phyloP scores from a whole-genome alignment of 768 basidiomycete species.

The Trametes punicea region DNA sequence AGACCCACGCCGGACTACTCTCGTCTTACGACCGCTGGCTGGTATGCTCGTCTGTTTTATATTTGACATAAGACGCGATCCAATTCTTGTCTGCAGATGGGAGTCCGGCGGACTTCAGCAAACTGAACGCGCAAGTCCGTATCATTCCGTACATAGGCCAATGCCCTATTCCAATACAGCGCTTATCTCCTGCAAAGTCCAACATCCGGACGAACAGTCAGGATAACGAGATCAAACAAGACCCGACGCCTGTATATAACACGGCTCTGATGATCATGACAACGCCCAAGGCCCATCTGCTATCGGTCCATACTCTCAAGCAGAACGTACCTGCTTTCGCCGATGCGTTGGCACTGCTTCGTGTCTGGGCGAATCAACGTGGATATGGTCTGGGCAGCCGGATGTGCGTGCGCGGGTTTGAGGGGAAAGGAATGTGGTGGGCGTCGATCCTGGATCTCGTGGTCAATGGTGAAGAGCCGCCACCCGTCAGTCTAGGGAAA shows the following conservation, averaged over 20 bases:
- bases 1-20: slow-evolving; percentile 63
- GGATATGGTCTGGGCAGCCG: slow-evolving; percentile 63
- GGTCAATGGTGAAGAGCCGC: slow-evolving; percentile 63
- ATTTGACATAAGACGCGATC: not conserved
- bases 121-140: slow-evolving; percentile 66
- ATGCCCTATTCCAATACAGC: slow-evolving; percentile 62
- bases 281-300: slow-evolving; percentile 46
- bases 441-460: slow-evolving; percentile 55
- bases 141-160: slow-evolving; percentile 67
- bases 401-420: slow-evolving; percentile 67
- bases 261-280: slow-evolving; percentile 56
- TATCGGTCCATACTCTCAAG: slow-evolving; percentile 44
- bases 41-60: not conserved
- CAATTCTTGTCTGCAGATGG: slow-evolving; percentile 37
- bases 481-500: slow-evolving; percentile 26
- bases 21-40: slow-evolving; percentile 62
- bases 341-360: slow-evolving; percentile 74
- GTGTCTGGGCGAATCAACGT: slow-evolving; percentile 88
- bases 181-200: slow-evolving; percentile 70
- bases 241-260: slow-evolving; percentile 76
- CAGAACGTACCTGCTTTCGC: slow-evolving; percentile 54
- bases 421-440: slow-evolving; percentile 69
- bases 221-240: slow-evolving; percentile 25
- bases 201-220: slow-evolving; percentile 52
- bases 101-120: slow-evolving; percentile 56